Percentiles rank a stretch among this genome's conserved stretches.
Conservation (phyloP, 352 stramenopile species). For the Phytophthora rubi region DNA sequence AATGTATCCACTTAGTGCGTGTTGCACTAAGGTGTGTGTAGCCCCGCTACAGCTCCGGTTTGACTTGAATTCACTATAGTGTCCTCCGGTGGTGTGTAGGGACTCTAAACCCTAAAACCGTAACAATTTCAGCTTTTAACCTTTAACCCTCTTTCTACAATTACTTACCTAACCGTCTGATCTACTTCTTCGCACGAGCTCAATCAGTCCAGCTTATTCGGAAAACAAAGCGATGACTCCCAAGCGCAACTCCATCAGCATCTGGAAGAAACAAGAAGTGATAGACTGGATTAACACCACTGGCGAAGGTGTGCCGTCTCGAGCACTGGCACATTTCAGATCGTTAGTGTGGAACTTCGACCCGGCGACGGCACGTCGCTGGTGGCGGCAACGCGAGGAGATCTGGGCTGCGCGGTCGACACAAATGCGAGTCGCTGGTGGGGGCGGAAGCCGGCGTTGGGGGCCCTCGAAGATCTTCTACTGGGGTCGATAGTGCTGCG, state of each 20-base stretch:
- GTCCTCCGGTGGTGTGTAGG: too few species aligned
- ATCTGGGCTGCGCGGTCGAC: not conserved
- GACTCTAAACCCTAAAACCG: too few species aligned
- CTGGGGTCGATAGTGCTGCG: constrained; percentile 2
- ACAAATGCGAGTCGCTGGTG: not conserved
- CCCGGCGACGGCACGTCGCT: not conserved
- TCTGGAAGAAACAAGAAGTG: constrained; percentile 1
- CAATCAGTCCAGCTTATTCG: not conserved
- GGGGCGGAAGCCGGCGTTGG: not conserved
- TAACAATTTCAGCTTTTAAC: too few species aligned
- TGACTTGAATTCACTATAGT: too few species aligned
- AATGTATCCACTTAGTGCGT: too few species aligned
- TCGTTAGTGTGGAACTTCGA: not conserved
- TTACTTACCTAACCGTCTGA: too few species aligned
- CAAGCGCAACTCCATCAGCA: not conserved
- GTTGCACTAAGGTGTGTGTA: too few species aligned
- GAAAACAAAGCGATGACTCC: not conserved
- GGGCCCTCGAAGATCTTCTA: not conserved
- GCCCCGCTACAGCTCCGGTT: too few species aligned
- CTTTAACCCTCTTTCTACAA: too few species aligned
- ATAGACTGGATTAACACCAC: constrained; percentile 3
- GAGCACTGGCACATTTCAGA: not conserved
- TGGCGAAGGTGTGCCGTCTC: constrained; percentile 2
- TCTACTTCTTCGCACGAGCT: not conserved
- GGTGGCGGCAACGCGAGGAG: constrained; percentile 3